These are phyloP conservation scores for Neurospora sp. DNA, from an alignment of 495 filamentous ascomycete species.

Conservation along the genomic window DNA sequence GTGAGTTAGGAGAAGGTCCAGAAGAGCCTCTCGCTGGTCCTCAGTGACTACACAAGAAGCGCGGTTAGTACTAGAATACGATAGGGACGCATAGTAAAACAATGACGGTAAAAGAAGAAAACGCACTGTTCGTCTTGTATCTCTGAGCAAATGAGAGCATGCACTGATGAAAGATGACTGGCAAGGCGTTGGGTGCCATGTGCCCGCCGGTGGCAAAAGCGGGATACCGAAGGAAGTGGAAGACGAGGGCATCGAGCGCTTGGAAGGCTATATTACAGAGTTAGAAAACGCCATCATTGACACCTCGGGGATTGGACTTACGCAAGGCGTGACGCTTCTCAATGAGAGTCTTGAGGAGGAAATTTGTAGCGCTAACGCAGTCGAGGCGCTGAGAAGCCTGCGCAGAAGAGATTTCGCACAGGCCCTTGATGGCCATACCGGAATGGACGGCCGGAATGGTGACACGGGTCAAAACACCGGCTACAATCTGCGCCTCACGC, in stretches of 20 bases:
- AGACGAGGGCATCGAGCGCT: conserved; percentile 87
- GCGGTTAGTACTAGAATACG: neutral
- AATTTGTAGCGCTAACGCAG: conserved; percentile 74
- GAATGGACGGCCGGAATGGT: conserved; percentile 81
- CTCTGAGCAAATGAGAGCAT: conserved; percentile 85
- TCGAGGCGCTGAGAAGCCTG: conserved; percentile 63
- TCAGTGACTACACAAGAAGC: conserved; percentile 14
- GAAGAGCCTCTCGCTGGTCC: conserved; percentile 81
- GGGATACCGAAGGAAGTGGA: conserved; percentile 92
- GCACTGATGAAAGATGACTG: conserved; percentile 81
- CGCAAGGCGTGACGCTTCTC: conserved; percentile 97
- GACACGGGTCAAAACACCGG: conserved; percentile 68
- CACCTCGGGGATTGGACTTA: conserved; percentile 2
- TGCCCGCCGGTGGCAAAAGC: conserved; percentile 18
- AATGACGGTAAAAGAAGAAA: neutral
- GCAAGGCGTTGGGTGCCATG: conserved; percentile 16
- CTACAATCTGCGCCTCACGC: conserved; percentile 83
- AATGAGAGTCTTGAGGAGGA: conserved; percentile 82
- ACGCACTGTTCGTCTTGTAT: conserved; percentile 73
- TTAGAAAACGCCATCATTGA: neutral
- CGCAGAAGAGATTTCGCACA: conserved; percentile 89
- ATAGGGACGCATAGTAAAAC: neutral
- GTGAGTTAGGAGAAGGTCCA: conserved; percentile 78
- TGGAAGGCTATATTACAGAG: conserved; percentile 46
- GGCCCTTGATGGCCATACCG: conserved; percentile 76